Conservation (phyloP, 2,329 filamentous ascomycete species). For the Cryphonectria carpinicola region DNA sequence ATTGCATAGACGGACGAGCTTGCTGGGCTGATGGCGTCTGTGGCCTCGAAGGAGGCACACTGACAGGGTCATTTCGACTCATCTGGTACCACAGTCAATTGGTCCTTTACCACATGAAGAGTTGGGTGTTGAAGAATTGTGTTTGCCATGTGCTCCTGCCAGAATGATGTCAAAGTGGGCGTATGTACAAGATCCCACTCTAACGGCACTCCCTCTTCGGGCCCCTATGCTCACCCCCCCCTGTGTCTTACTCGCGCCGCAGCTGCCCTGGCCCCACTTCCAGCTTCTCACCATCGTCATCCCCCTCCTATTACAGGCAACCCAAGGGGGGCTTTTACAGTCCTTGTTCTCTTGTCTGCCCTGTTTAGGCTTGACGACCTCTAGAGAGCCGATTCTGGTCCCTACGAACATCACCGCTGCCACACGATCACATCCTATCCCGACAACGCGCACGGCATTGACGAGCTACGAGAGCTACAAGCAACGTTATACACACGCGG, state of each 20-base stretch:
- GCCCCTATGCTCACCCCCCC: background rate
- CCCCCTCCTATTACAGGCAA: slow-evolving; percentile 4
- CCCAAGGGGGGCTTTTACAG: background rate
- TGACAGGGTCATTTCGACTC: slow-evolving; percentile 27
- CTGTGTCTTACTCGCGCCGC: background rate
- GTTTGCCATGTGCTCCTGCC: background rate
- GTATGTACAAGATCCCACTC: background rate
- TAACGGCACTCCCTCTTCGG: slow-evolving; percentile 11
- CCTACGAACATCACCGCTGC: background rate
- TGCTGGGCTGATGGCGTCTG: slow-evolving; percentile 11
- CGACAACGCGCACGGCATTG: slow-evolving; percentile 11
- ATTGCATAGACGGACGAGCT: slow-evolving; percentile 21
- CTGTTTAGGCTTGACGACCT: background rate
- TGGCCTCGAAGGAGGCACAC: slow-evolving; percentile 25
- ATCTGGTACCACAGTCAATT: slow-evolving; percentile 9
- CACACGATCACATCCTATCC: background rate
- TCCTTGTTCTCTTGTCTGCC: slow-evolving; percentile 10
- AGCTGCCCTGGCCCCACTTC: slow-evolving; percentile 10
- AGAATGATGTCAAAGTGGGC: slow-evolving; percentile 6
- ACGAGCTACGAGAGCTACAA: slow-evolving; percentile 14
- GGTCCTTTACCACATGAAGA: background rate
- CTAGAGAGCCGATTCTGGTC: too few relatives aligned
- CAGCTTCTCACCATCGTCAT: slow-evolving; percentile 25
- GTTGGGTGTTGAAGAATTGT: too few relatives aligned
- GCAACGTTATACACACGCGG: slow-evolving; percentile 31